Evolutionary conservation across 805 yeast species (phyloP), one percentile per base, ranked within the genome.

Genomic region (Yamadazyma scolyti): DNA sequence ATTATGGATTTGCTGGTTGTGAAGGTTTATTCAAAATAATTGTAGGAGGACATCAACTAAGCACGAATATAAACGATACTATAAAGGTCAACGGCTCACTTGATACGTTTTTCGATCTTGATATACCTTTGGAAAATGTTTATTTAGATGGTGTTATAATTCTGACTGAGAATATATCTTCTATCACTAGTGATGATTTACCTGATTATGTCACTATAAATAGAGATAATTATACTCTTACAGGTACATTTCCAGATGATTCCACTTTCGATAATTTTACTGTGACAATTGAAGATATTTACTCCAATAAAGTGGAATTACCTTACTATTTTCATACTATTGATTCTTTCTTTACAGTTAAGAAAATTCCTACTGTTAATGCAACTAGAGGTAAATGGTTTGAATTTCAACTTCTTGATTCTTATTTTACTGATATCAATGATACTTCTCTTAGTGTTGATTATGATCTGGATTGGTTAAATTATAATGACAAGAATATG

Each of bases 11-110:
- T 51, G 63, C 93, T 1, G 88, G 84, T 11, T 79, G 78, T 3
- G 77, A 70, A 42, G 79, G 83, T 3, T 59, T 72, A 18, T 93
- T 93, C 61, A 68, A 75, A 37, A 62, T 93, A 21, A 63, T 82
- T 16, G 82, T 90, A 21, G 98, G 98, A 24, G 96, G 94, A 7
- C 96, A 93, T 54, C 80, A 75, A 40, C 68, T 93, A 40, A 71
- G 87, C 22, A 80, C 93, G 1, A 65, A 79, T 14, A 50, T 77
- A 22, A 74, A 82, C 36, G 69, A 71, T 28, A 68, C 76, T 2
- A 58, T 76, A 17, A 55, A 67, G 14, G 65, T 84, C 36, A 83
- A 84, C 45, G 89, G 87, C 2, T 81, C 93, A 5, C 72, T 70
- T 14, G 76, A 77, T 27, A 70, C 74, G 20, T 46, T 55, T 1